Evolutionary conservation across 257 asterid genomes (phyloP), one percentile per base, ranked within the genome.

Genomic region (Gentiana macrophylla): DNA sequence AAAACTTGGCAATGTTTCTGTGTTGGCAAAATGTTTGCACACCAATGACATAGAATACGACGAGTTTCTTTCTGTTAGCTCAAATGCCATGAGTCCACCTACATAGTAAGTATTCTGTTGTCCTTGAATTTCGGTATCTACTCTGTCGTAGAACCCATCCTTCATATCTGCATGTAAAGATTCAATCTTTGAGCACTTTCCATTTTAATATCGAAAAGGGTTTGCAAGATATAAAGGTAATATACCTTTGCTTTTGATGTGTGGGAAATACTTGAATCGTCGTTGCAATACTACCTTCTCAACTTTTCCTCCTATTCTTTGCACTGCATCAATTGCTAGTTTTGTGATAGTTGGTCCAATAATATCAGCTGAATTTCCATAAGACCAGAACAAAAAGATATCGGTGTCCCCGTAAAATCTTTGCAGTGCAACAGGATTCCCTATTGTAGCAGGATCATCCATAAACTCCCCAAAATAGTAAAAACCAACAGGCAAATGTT

Each of bases 11-110:
- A 70, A 53, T 37, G 87, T 68, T 54, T 71, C 84, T 49, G 80
- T 73, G 61, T 62, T 62, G 7, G 77, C 85, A 15, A 86, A 83
- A 72, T 81, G 94, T 63, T 67, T 81, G 46, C 76, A 47, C 50
- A 79, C 69, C 70, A 86, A 75, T 48, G 79, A 71, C 74, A 81
- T 81, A 7, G 95, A 71, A 24, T 86, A 86, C 32, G 94, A 61
- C 46, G 95, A 86, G 60, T 86, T 86, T 62, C 95, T 81, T 70
- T 86, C 95, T 0, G 95, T 86, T n/a, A 86, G 83, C 75, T 86
- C 95, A 77, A 86, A 86, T 13, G 95, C 95, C 90, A 81, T 67
- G 48, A 86, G 83, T 12, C 95, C 95, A 15, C 95, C 94, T n/a
- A 81, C 62, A 56, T 81, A 86, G 70, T 81, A 86, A 61, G 91